Conservation (phyloP, 2,329 filamentous ascomycete genomes). For the Penicillium sp. region DNA sequence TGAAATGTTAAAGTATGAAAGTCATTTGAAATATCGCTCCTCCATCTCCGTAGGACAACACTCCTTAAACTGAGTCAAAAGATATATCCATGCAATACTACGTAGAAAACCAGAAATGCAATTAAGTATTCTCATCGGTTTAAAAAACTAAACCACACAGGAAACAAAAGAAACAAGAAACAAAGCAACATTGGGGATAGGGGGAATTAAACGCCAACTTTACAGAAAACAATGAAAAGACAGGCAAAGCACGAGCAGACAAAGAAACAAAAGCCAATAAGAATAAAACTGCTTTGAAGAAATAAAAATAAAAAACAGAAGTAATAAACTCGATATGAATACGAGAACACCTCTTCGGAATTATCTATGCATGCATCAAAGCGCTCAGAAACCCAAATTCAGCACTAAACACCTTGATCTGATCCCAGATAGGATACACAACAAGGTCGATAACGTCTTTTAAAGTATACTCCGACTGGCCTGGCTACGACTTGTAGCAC, state of each 20-base stretch:
- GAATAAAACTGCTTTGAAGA: not conserved
- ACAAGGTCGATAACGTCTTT: not conserved
- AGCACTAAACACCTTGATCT: not conserved
- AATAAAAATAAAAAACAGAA: not conserved
- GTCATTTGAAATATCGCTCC: not conserved
- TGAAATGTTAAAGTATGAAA: not conserved
- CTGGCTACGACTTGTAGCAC: slow-evolving; percentile 49
- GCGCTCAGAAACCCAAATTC: not conserved
- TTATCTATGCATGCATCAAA: not conserved
- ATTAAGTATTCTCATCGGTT: not conserved
- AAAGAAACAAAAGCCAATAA: not conserved
- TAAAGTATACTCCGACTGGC: slow-evolving; percentile 7
- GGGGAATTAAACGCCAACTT: slow-evolving; percentile 6
- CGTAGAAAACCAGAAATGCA: not conserved
- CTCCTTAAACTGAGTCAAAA: not conserved
- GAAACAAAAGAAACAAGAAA: not conserved
- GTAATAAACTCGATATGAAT: not conserved
- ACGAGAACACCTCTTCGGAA: not conserved
- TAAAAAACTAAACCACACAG: not conserved
- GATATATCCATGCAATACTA: not conserved
- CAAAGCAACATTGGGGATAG: not conserved
- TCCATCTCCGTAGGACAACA: not conserved
- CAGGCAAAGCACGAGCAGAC: not conserved
- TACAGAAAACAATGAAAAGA: not conserved
- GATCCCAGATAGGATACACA: not conserved